phyloP scores from a whole-genome alignment of 2,329 filamentous ascomycete genomes.

The Exophiala phaeomuriformis region DNA sequence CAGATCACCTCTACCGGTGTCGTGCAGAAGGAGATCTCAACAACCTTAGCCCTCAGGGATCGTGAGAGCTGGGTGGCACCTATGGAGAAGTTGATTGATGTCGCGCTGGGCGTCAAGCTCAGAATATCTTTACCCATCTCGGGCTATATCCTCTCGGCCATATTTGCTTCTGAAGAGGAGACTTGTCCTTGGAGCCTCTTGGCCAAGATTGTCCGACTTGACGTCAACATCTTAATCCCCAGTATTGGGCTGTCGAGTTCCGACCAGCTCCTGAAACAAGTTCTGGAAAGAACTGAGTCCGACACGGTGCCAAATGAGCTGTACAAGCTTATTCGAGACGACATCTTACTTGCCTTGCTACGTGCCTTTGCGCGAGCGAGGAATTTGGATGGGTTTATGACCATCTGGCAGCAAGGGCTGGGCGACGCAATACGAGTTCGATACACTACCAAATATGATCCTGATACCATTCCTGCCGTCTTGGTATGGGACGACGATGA shows the following conservation, averaged over 20 bases:
- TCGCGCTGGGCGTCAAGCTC: constrained; percentile 35
- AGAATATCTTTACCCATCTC: constrained; percentile 36
- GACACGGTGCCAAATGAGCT: constrained; percentile 7
- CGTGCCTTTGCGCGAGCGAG: constrained; percentile 37
- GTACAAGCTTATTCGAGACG: constrained; percentile 34
- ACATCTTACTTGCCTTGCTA: constrained; percentile 36
- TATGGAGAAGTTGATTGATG: constrained; percentile 35
- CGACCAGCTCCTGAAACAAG: constrained; percentile 31
- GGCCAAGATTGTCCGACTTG: constrained; percentile 37
- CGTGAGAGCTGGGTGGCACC: constrained; percentile 31
- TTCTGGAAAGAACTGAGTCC: constrained; percentile 30
- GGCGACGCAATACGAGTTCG: constrained; percentile 30
- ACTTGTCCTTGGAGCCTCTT: constrained; percentile 35
- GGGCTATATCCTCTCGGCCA: constrained; percentile 37
- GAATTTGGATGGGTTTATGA: constrained; percentile 36
- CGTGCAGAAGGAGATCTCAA: background rate
- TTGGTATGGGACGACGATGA: constrained; percentile 43
- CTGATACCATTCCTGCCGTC: constrained; percentile 22
- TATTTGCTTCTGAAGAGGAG: constrained; percentile 31
- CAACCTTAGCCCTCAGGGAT: constrained; percentile 21
- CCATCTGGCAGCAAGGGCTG: constrained; percentile 37
- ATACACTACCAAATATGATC: constrained; percentile 26
- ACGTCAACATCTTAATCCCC: constrained; percentile 39
- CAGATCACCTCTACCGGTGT: constrained; percentile 11
- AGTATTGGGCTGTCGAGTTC: constrained; percentile 38